Percentiles rank a stretch among this genome's conserved stretches.
Evolutionary conservation across 139 green algal genomes (phyloP).

Genomic region (Chlorella sorokiniana): DNA sequence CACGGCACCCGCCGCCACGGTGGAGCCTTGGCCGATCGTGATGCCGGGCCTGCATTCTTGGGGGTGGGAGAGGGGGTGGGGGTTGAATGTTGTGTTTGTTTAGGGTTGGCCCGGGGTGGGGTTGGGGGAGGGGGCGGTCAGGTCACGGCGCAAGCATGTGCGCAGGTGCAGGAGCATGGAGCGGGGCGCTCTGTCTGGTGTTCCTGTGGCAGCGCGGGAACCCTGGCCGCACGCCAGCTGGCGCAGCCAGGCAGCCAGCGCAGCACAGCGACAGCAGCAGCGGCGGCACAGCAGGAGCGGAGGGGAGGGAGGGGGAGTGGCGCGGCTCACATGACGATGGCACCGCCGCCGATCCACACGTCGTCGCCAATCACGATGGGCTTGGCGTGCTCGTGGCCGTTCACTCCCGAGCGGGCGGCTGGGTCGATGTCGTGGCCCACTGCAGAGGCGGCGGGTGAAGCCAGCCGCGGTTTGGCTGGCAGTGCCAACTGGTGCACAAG

Average conservation of each 20-base stretch:
- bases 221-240: not conserved
- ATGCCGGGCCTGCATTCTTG: constrained; percentile 52
- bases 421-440: constrained; percentile 28
- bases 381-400: constrained; percentile 47
- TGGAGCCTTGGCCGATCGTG: constrained; percentile 53
- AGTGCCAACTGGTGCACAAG: too few relatives aligned
- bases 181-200: too few relatives aligned
- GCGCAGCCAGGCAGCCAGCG: not conserved
- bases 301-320: not conserved
- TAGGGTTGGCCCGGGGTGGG: not conserved
- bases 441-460: not conserved
- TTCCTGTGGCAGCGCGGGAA: too few relatives aligned
- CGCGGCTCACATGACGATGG: constrained; percentile 36
- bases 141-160: not conserved
- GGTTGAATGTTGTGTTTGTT: not conserved
- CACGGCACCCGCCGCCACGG: constrained; percentile 63
- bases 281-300: not conserved
- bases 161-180: too few relatives aligned
- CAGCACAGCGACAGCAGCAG: not conserved
- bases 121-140: too few relatives aligned
- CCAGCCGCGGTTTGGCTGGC: too few relatives aligned
- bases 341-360: constrained; percentile 50
- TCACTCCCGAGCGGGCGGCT: not conserved
- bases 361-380: constrained; percentile 55
- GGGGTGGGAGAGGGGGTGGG: not conserved